Evolutionary conservation across 2,329 filamentous ascomycete species (phyloP), one percentile per base, ranked within the genome.

Genomic region (Didymella exigua): DNA sequence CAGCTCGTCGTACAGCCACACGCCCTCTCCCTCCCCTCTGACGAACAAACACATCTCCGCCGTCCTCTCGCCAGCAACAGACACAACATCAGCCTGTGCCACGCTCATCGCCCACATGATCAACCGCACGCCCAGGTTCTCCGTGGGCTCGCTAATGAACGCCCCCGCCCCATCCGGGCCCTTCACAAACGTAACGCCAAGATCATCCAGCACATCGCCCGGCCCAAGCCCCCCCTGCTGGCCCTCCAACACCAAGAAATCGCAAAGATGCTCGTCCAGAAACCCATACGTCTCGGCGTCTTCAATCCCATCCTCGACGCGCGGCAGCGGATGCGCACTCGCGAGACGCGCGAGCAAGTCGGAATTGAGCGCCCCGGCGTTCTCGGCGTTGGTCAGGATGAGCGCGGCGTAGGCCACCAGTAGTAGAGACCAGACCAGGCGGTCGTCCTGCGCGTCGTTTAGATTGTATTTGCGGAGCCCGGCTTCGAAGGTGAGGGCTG

Each of bases 91-190:
- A 10, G 29, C 53, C 8, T 62, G 58, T 11, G 48, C 66, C 23
- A 69, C 62, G n/a, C 49, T 44, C 59, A 67, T 65, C 0, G 56
- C 67, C 68, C 68, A 71, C 56, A 66, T 66, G 2, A 66, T 21
- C 10, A 67, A 30, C 40, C 62, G 60, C 0, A 57, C 63, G 1
- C 64, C 58, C 9, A 67, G 26, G 13, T 63, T 58, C 46, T 65
- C 60, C 3, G 56, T 60, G 23, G 46, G 46, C 5, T 52, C 62
- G 1, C 46, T 33, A 9, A 67, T 34, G 29, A 62, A 58, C 21
- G 37, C 19, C 13, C 27, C 2, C 23, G 45, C 38, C 11, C 38
- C 55, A 2, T 18, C 21, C 4, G 48, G 40, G 5, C 56, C 53
- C 13, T 55, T 44, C 9, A 61, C 57, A 24, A 63, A 63, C 0